These are phyloP conservation scores for Phyllosticta ampelicida DNA, from an alignment of 2,329 filamentous ascomycete species.

Conservation along the genomic window DNA sequence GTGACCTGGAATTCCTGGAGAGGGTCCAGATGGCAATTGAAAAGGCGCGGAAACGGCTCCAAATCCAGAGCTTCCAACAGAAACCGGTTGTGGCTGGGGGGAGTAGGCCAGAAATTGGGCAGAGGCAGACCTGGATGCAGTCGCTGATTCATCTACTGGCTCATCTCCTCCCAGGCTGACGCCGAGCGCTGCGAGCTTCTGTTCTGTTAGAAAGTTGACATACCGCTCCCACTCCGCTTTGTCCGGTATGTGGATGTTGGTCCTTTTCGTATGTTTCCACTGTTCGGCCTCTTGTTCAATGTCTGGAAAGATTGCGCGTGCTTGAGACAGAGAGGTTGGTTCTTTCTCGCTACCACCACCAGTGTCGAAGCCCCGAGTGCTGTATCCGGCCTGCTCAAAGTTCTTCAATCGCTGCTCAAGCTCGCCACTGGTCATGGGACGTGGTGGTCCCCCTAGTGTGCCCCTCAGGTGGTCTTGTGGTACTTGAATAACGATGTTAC, in stretches of 20 bases:
- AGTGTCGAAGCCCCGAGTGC: conserved; percentile 58
- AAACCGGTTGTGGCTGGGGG: conserved; percentile 69
- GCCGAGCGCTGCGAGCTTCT: conserved; percentile 83
- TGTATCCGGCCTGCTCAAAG: conserved; percentile 61
- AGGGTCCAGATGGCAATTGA: conserved; percentile 48
- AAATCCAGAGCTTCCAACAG: conserved; percentile 59
- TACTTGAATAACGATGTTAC: conserved; percentile 35
- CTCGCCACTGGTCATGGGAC: conserved; percentile 39
- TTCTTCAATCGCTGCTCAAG: conserved; percentile 51
- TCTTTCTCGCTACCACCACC: conserved; percentile 26
- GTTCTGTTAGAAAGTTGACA: conserved; percentile 72
- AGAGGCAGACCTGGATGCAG: conserved; percentile 61
- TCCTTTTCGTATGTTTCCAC: conserved; percentile 48
- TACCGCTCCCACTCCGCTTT: conserved; percentile 68
- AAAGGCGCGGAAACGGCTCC: conserved; percentile 17
- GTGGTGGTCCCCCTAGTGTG: conserved; percentile 31
- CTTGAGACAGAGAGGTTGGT: conserved; percentile 38
- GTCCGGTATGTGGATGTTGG: conserved; percentile 58
- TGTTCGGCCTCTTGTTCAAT: not conserved
- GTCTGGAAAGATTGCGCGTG: conserved; percentile 57
- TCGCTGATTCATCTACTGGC: conserved; percentile 44
- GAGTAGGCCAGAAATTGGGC: conserved; percentile 70
- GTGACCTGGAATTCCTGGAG: conserved; percentile 36
- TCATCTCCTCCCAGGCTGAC: conserved; percentile 73
- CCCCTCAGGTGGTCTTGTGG: conserved; percentile 31